Evolutionary conservation across 768 basidiomycete genomes (phyloP).

Genomic region (Candolleomyces efflorescens): DNA sequence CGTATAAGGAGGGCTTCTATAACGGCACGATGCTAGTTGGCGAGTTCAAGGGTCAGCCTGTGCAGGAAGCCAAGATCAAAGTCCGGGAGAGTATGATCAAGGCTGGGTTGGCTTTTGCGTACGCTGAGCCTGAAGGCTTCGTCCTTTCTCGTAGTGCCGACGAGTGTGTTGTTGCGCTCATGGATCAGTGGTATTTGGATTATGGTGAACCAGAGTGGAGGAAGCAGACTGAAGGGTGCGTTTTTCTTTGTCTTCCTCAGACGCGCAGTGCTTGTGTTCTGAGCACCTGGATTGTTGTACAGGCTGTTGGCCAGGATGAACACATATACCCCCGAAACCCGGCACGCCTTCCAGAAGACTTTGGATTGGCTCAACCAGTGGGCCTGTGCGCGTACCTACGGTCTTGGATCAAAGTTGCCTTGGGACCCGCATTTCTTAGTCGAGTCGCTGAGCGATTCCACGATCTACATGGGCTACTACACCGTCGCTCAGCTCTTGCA

Average conservation of each 20-base stretch:
- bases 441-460: slow-evolving; percentile 95
- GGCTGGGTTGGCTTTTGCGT: slow-evolving; percentile 74
- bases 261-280: background rate
- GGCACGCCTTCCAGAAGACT: slow-evolving; percentile 87
- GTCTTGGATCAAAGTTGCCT: slow-evolving; percentile 90
- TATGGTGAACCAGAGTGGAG: slow-evolving; percentile 94
- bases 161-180: slow-evolving; percentile 95
- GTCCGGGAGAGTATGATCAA: slow-evolving; percentile 83
- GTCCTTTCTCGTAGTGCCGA: slow-evolving; percentile 90
- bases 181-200: slow-evolving; percentile 99
- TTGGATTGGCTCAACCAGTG: slow-evolving; percentile 96
- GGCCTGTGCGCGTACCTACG: slow-evolving; percentile 98
- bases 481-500: slow-evolving; percentile 91
- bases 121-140: slow-evolving; percentile 92
- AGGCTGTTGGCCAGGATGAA: slow-evolving; percentile 85
- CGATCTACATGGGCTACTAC: slow-evolving; percentile 98
- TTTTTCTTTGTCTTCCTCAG: slow-evolving; percentile 13
- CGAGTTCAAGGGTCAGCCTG: slow-evolving; percentile 83
- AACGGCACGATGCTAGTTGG: slow-evolving; percentile 88
- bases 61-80: slow-evolving; percentile 89
- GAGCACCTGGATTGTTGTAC: slow-evolving; percentile 7
- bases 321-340: slow-evolving; percentile 86
- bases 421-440: slow-evolving; percentile 98
- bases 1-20: slow-evolving; percentile 99
- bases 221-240: slow-evolving; percentile 75